Conservation (phyloP, 345 rosid species). For the Ailanthus altissimus region DNA sequence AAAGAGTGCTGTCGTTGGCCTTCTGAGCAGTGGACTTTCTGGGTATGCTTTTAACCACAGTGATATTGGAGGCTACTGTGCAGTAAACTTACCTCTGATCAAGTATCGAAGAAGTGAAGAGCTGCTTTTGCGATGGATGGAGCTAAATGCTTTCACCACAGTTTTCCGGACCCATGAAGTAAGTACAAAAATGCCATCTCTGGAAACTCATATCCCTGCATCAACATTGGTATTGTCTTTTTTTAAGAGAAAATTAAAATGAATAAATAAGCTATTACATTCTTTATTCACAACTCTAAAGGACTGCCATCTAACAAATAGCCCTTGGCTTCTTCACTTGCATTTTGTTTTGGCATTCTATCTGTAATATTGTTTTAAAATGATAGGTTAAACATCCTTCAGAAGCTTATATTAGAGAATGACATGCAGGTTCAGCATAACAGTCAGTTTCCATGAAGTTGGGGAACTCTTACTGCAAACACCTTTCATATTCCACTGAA, state of each 20-base stretch:
- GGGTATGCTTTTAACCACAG: constrained; percentile 76
- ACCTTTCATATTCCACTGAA: background rate
- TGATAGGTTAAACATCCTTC: background rate
- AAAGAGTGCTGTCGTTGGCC: constrained; percentile 68
- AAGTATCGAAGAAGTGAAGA: constrained; percentile 64
- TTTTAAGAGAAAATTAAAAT: constrained; percentile 16
- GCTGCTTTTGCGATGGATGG: constrained; percentile 77
- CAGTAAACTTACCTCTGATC: constrained; percentile 52
- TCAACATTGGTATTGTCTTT: constrained; percentile 9
- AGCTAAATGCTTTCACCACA: constrained; percentile 62
- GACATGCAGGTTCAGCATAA: background rate
- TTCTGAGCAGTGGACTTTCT: constrained; percentile 65
- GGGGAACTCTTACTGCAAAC: background rate
- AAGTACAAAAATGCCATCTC: constrained; percentile 26
- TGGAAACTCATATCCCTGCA: constrained; percentile 13
- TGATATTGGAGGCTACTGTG: constrained; percentile 77
- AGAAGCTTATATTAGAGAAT: background rate
- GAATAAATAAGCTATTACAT: background rate
- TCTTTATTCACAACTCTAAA: background rate
- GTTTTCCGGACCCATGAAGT: constrained; percentile 79
- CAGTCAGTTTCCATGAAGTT: background rate
- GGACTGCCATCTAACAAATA: background rate
- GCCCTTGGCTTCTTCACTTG: no score
- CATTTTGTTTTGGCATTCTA: background rate
- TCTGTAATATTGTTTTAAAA: background rate